Evolutionary conservation across 73 alveolate species (phyloP).

Genomic region (Tetrahymena thermophila): DNA sequence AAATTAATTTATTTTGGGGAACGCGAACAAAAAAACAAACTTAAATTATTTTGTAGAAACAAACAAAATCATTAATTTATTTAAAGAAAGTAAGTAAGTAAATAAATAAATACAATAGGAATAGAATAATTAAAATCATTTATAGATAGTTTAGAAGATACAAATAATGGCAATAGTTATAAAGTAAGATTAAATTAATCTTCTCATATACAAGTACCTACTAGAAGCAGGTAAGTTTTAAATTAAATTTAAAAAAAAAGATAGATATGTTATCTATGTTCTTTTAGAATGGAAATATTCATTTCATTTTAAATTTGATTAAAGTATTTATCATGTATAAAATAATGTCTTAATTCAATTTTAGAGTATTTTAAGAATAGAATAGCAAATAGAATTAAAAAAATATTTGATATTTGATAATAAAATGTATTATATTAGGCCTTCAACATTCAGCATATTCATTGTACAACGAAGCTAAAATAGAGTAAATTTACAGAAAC

Average conservation of each 20-base stretch:
- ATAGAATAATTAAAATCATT: not conserved
- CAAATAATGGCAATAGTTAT: not conserved
- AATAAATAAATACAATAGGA: not conserved
- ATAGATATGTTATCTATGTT: not conserved
- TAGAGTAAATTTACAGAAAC: not conserved
- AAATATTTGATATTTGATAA: too few relatives aligned
- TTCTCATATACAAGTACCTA: not conserved
- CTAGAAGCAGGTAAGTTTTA: not conserved
- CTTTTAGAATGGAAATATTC: too few relatives aligned
- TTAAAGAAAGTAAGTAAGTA: not conserved
- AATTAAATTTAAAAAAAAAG: not conserved
- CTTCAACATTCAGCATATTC: not conserved
- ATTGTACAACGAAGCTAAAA: not conserved
- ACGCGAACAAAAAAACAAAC: not conserved
- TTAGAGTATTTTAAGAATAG: too few relatives aligned
- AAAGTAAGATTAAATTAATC: not conserved
- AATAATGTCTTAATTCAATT: too few relatives aligned
- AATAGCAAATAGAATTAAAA: too few relatives aligned
- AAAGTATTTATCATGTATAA: too few relatives aligned
- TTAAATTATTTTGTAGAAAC: not conserved
- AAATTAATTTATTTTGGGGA: not conserved
- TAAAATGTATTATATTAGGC: not conserved
- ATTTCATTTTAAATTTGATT: too few relatives aligned
- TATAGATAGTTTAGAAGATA: not conserved
- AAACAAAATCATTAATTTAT: not conserved